A percentile compares a stretch with the other conserved stretches of the same genome.
Conservation (phyloP, 2,329 filamentous ascomycete species). For the Colletotrichum neosansevieriae region DNA sequence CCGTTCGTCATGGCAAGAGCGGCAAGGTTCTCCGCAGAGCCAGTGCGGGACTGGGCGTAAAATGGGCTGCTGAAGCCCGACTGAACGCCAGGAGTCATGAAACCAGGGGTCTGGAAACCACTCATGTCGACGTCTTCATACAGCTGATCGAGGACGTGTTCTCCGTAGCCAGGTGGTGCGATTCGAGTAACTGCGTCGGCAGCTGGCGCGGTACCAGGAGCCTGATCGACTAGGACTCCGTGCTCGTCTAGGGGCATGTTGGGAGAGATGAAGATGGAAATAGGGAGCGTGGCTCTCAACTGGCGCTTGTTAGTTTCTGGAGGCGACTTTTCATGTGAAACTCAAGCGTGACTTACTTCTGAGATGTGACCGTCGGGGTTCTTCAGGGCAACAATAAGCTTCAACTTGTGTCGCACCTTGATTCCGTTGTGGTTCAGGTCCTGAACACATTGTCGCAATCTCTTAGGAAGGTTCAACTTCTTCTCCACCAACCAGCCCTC, state of each 20-base stretch:
- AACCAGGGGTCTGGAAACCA: conserved; percentile 80
- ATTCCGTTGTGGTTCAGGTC: conserved; percentile 91
- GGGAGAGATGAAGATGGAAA: conserved; percentile 95
- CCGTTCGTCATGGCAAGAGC: conserved; percentile 59
- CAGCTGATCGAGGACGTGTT: conserved; percentile 89
- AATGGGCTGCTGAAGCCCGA: conserved; percentile 87
- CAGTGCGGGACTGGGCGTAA: conserved; percentile 76
- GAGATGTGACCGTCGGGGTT: conserved; percentile 96
- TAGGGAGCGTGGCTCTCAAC: conserved; percentile 89
- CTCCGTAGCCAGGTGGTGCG: conserved; percentile 92
- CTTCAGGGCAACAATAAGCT: conserved; percentile 88
- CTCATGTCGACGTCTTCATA: conserved; percentile 88
- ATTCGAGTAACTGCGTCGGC: conserved; percentile 68
- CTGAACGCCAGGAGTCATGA: conserved; percentile 79
- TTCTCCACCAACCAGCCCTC: conserved; percentile 74
- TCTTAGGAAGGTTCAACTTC: conserved; percentile 80
- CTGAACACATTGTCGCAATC: conserved; percentile 85
- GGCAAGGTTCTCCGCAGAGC: conserved; percentile 84
- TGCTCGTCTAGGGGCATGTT: conserved; percentile 90
- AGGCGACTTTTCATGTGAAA: background rate
- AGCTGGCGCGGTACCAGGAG: conserved; percentile 62
- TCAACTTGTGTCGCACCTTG: conserved; percentile 92
- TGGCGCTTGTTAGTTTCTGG: conserved; percentile 48
- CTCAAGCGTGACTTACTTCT: conserved; percentile 68
- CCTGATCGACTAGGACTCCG: conserved; percentile 78